Evolutionary conservation across 1,284 basidiomycete species (phyloP).

Genomic region (Sanghuangporus weigelae): DNA sequence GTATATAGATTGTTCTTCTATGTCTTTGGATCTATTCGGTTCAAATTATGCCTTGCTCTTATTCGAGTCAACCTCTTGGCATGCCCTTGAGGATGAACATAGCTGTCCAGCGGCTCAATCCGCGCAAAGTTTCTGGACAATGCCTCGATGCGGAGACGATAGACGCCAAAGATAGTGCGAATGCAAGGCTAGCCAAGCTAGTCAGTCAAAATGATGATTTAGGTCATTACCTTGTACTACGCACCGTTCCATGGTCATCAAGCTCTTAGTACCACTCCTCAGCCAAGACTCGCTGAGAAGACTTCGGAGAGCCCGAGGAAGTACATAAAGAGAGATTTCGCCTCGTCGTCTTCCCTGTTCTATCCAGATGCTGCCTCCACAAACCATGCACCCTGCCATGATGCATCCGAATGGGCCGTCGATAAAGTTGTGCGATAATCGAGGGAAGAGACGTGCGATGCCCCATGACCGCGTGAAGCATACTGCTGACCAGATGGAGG

Average conservation of each 20-base stretch:
- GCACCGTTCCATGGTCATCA: constrained; percentile 49
- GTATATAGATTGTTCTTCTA: neutral
- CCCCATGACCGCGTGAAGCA: constrained; percentile 62
- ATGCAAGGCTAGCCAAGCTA: constrained; percentile 33
- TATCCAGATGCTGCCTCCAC: constrained; percentile 71
- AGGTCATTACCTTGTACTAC: constrained; percentile 19
- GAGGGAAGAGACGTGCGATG: constrained; percentile 56
- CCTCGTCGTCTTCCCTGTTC: constrained; percentile 64
- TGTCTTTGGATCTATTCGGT: neutral
- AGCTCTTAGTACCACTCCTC: constrained; percentile 34
- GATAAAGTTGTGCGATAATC: constrained; percentile 67
- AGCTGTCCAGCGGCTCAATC: constrained; percentile 65
- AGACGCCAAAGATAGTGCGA: constrained; percentile 57
- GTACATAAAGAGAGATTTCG: constrained; percentile 73
- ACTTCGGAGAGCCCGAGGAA: constrained; percentile 62
- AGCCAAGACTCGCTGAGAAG: constrained; percentile 51
- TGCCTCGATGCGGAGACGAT: constrained; percentile 61
- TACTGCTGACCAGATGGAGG: constrained; percentile 61
- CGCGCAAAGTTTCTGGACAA: constrained; percentile 56
- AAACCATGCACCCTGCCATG: constrained; percentile 61
- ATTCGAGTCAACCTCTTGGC: constrained; percentile 25
- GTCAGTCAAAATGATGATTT: constrained; percentile 23
- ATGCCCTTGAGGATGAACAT: constrained; percentile 55
- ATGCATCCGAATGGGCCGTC: constrained; percentile 68
- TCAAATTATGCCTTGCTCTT: neutral